phyloP scores from a whole-genome alignment of 306 rosid species.

The Vigna radiata region DNA sequence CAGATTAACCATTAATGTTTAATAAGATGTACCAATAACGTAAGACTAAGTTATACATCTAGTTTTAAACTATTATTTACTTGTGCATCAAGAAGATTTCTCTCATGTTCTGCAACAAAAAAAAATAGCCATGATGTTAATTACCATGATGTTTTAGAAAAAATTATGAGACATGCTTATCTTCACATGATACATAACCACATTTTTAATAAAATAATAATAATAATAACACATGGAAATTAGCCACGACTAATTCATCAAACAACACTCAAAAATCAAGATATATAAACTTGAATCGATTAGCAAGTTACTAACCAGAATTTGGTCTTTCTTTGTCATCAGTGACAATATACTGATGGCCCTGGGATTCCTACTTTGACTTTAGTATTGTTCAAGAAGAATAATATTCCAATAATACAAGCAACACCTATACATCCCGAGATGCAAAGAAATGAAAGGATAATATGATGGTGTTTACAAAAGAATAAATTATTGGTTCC shows the following conservation, averaged over 20 bases:
- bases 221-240: too few species aligned
- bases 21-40: too few species aligned
- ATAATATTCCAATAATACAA: conserved; percentile 23
- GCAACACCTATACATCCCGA: neutral
- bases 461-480: neutral
- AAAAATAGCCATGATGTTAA: neutral
- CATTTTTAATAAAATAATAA: neutral
- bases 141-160: neutral
- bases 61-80: conserved; percentile 36
- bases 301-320: conserved; percentile 60
- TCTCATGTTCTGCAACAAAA: conserved; percentile 73
- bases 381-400: neutral
- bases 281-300: neutral
- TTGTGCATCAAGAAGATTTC: conserved; percentile 82
- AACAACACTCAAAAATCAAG: too few species aligned
- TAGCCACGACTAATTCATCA: too few species aligned
- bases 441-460: neutral
- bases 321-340: conserved; percentile 91
- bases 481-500: conserved; percentile 23
- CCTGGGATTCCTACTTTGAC: conserved; percentile 65
- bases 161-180: neutral
- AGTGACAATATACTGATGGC: conserved; percentile 89
- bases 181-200: neutral
- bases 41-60: too few species aligned
- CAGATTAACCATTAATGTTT: too few species aligned